A percentile compares a stretch with the other conserved stretches of the same genome.
Conservation (phyloP, 257 asterid genomes). For the Schizonepeta tenuifolia region DNA sequence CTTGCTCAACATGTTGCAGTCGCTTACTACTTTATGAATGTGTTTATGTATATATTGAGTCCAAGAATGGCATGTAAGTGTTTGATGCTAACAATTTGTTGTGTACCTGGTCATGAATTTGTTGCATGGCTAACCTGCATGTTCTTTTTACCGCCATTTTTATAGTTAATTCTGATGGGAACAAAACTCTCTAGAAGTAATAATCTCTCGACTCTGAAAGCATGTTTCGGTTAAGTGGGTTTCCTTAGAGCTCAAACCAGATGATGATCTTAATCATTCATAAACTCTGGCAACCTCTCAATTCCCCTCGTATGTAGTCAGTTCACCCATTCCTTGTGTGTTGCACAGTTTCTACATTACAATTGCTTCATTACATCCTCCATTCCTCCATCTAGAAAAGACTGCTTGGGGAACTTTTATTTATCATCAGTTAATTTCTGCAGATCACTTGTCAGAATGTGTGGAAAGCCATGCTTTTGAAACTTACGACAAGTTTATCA, state of each 20-base stretch:
- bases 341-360: slow-evolving; percentile 24
- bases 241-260: slow-evolving; percentile 11
- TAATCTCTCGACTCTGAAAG: neutral
- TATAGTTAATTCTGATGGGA: slow-evolving; percentile 4
- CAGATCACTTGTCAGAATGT: slow-evolving; percentile 98
- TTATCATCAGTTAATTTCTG: slow-evolving; percentile 26
- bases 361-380: slow-evolving; percentile 10
- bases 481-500: slow-evolving; percentile 93
- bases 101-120: neutral
- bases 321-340: slow-evolving; percentile 7
- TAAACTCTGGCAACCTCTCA: slow-evolving; percentile 11
- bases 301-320: neutral
- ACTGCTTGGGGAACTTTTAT: neutral
- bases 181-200: neutral
- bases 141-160: neutral
- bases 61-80: slow-evolving; percentile 99
- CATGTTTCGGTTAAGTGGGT: slow-evolving; percentile 10
- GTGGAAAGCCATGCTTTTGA: slow-evolving; percentile 95
- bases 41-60: slow-evolving; percentile 82
- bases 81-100: slow-evolving; percentile 23
- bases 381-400: slow-evolving; percentile 4
- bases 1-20: slow-evolving; percentile 90
- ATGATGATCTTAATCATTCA: neutral
- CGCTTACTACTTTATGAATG: slow-evolving; percentile 87
- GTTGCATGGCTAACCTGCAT: slow-evolving; percentile 24